These are phyloP conservation scores for Mycena olivaceomarginata DNA, from an alignment of 768 basidiomycete species.

Conservation along the genomic window DNA sequence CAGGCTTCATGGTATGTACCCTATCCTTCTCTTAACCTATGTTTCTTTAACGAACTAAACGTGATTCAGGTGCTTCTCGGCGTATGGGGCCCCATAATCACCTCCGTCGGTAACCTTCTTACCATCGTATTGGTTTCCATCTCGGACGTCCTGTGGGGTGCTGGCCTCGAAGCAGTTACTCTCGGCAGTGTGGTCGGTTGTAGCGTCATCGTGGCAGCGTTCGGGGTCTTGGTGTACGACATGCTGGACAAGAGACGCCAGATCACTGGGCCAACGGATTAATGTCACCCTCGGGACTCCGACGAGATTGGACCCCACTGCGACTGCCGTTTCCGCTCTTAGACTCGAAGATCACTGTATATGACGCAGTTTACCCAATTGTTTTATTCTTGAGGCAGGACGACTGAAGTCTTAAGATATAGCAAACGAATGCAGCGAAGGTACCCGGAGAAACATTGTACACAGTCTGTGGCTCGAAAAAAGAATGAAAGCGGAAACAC, in stretches of 20 bases:
- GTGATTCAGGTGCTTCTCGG: conserved; percentile 81
- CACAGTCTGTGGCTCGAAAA: conserved; percentile 41
- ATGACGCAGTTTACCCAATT: too few relatives aligned
- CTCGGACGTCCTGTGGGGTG: conserved; percentile 85
- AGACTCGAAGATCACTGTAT: too few relatives aligned
- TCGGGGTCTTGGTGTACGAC: conserved; percentile 86
- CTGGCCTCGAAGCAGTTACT: conserved; percentile 76
- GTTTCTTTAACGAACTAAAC: conserved; percentile 17
- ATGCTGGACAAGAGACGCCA: conserved; percentile 65
- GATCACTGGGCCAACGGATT: not conserved
- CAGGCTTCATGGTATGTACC: conserved; percentile 90
- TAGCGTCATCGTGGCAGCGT: conserved; percentile 87
- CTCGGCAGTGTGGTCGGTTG: conserved; percentile 86
- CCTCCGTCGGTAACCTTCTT: conserved; percentile 94
- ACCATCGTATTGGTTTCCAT: conserved; percentile 93
- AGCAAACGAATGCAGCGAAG: conserved; percentile 44
- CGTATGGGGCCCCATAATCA: conserved; percentile 91
- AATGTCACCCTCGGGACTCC: too few relatives aligned
- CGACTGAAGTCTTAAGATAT: not conserved
- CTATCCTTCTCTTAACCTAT: conserved; percentile 21
- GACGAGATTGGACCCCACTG: too few relatives aligned
- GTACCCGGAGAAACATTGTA: conserved; percentile 42
- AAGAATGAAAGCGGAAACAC: conserved; percentile 17
- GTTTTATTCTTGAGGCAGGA: not conserved
- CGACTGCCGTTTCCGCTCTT: too few relatives aligned